Conservation (phyloP, 139 green algal genomes). For the Pycnococcus provasolii region DNA sequence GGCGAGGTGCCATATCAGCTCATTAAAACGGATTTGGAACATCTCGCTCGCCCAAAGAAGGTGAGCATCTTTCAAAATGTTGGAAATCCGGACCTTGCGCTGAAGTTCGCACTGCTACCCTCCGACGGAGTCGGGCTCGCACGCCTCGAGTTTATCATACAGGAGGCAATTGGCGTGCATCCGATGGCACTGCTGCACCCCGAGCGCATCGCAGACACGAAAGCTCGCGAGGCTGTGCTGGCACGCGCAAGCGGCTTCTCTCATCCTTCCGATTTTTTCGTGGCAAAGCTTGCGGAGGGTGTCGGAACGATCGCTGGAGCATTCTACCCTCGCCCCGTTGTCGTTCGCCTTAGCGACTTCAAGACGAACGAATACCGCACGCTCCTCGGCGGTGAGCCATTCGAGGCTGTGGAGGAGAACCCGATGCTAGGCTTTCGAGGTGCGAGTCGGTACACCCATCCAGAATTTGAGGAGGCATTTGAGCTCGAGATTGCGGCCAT, state of each 20-base stretch:
- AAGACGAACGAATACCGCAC: conserved; percentile 23
- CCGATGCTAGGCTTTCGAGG: conserved; percentile 24
- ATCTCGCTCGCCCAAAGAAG: neutral
- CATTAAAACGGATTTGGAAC: neutral
- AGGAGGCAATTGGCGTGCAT: conserved; percentile 14
- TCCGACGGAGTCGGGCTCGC: conserved; percentile 21
- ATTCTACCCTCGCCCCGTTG: conserved; percentile 21
- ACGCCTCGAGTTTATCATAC: conserved; percentile 25
- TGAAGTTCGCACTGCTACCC: conserved; percentile 5
- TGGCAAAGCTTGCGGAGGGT: conserved; percentile 17
- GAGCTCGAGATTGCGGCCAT: conserved; percentile 14
- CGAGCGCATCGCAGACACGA: neutral
- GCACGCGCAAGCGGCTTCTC: neutral
- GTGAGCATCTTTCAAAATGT: conserved; percentile 14
- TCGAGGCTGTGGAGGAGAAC: conserved; percentile 24
- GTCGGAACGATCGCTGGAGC: conserved; percentile 12
- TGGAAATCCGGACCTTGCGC: conserved; percentile 7
- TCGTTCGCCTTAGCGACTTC: conserved; percentile 23
- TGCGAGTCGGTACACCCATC: conserved; percentile 7
- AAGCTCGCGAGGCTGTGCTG: neutral
- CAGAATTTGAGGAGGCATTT: conserved; percentile 11
- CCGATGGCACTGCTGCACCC: conserved; percentile 2
- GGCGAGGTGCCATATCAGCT: conserved; percentile 5
- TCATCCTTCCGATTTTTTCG: conserved; percentile 11
- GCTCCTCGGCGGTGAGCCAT: conserved; percentile 15